Percentiles rank a stretch among this genome's conserved stretches.
Evolutionary conservation across 306 rosid genomes (phyloP).

Genomic region (Myrica gale): DNA sequence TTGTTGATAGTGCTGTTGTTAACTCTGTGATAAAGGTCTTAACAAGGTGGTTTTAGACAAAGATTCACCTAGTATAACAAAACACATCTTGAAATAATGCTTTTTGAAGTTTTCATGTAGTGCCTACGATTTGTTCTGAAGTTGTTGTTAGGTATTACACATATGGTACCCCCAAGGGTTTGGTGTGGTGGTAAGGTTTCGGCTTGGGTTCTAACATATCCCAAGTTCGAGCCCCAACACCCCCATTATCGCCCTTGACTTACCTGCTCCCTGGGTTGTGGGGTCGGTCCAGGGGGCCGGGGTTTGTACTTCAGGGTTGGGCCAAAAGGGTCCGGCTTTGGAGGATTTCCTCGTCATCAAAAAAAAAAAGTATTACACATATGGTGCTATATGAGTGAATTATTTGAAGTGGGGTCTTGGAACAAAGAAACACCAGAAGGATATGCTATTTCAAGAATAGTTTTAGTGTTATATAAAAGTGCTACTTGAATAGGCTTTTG

Average conservation of each 20-base stretch:
- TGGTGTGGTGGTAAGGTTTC: too few relatives aligned
- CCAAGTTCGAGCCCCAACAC: too few relatives aligned
- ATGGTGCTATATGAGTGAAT: background rate
- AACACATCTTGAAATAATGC: background rate
- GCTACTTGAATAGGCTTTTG: background rate
- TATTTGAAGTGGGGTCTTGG: background rate
- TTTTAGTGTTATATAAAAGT: background rate
- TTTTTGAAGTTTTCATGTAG: background rate
- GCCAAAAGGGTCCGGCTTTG: too few relatives aligned
- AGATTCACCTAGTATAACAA: background rate
- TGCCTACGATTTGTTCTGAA: background rate
- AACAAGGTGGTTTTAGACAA: background rate
- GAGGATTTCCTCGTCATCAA: too few relatives aligned
- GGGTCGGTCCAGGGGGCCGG: too few relatives aligned
- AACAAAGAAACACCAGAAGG: background rate
- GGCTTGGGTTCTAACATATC: too few relatives aligned
- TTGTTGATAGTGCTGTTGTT: background rate
- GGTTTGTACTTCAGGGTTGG: too few relatives aligned
- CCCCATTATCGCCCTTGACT: too few relatives aligned
- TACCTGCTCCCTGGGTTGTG: too few relatives aligned
- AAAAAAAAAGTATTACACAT: too few relatives aligned
- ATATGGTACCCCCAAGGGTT: too few relatives aligned
- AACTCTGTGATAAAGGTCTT: background rate
- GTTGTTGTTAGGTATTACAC: background rate
- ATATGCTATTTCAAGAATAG: background rate